Percentiles rank a stretch among this genome's conserved stretches.
Evolutionary conservation across 768 basidiomycete genomes (phyloP).

Genomic region (Hortiboletus flavorubellus): DNA sequence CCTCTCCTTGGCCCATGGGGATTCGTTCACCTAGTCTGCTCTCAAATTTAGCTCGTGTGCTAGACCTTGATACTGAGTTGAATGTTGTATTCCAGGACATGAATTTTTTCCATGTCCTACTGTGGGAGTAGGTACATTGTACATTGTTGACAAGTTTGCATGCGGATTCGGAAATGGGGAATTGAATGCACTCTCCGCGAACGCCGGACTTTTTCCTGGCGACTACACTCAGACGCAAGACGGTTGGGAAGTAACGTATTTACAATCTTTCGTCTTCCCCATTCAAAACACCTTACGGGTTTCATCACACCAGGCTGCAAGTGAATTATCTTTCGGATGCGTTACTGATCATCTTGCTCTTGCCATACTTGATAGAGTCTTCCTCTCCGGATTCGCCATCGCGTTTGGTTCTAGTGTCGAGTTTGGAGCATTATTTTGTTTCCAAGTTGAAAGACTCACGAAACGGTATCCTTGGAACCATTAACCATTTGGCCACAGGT

Average conservation of each 20-base stretch:
- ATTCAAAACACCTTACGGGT: background rate
- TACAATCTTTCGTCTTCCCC: background rate
- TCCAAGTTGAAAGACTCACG: slow-evolving; percentile 3
- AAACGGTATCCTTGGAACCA: slow-evolving; percentile 21
- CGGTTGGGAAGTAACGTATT: slow-evolving; percentile 47
- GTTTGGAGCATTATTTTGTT: slow-evolving; percentile 25
- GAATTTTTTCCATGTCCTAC: too few species aligned
- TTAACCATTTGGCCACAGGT: slow-evolving; percentile 26
- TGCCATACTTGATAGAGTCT: slow-evolving; percentile 32
- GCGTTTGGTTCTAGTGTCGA: slow-evolving; percentile 31
- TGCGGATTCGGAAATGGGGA: slow-evolving; percentile 12
- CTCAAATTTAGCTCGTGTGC: too few species aligned
- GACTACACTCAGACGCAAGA: slow-evolving; percentile 36
- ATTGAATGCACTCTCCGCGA: slow-evolving; percentile 32
- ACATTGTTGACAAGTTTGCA: slow-evolving; percentile 31
- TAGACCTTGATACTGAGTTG: too few species aligned
- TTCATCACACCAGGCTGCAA: slow-evolving; percentile 29
- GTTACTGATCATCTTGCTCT: slow-evolving; percentile 31
- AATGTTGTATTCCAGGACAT: too few species aligned
- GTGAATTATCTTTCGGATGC: slow-evolving; percentile 35
- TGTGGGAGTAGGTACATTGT: too few species aligned
- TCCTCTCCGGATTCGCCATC: slow-evolving; percentile 22
- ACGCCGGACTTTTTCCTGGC: slow-evolving; percentile 23
- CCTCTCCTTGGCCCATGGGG: background rate
- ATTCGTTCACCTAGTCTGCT: too few species aligned